These are phyloP conservation scores for Podospora bellae-mahoneyi DNA, from an alignment of 495 filamentous ascomycete species.

Conservation along the genomic window DNA sequence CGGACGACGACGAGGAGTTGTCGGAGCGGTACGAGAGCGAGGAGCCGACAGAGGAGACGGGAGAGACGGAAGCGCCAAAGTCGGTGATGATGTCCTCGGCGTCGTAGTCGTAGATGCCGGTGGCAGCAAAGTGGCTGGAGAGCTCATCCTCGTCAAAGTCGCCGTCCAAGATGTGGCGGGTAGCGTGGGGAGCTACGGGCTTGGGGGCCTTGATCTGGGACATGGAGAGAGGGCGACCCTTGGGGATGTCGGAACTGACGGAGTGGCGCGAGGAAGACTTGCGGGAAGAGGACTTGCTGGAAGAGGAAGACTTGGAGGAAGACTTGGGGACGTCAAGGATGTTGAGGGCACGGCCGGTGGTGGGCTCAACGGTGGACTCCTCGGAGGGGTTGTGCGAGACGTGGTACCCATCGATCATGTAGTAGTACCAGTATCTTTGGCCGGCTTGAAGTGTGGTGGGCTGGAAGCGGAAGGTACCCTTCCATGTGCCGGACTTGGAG, in stretches of 20 bases:
- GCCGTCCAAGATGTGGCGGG: slow-evolving; percentile 74
- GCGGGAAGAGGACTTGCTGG: slow-evolving; percentile 34
- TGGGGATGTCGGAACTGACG: slow-evolving; percentile 61
- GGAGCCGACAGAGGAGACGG: slow-evolving; percentile 71
- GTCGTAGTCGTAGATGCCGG: slow-evolving; percentile 67
- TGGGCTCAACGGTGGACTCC: slow-evolving; percentile 88
- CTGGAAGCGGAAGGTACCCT: slow-evolving; percentile 95
- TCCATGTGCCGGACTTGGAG: slow-evolving; percentile 81
- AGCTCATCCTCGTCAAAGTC: slow-evolving; percentile 71
- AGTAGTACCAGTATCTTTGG: slow-evolving; percentile 99
- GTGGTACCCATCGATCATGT: slow-evolving; percentile 99
- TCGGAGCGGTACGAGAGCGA: slow-evolving; percentile 74
- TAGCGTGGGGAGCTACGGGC: slow-evolving; percentile 80
- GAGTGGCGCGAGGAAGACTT: slow-evolving; percentile 29
- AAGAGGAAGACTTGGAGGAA: slow-evolving; percentile 42
- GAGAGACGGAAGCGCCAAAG: slow-evolving; percentile 43
- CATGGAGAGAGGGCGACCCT: slow-evolving; percentile 79
- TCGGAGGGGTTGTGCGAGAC: slow-evolving; percentile 94
- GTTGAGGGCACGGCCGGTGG: slow-evolving; percentile 91
- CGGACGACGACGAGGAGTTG: slow-evolving; percentile 67
- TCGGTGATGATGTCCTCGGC: slow-evolving; percentile 53
- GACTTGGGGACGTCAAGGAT: slow-evolving; percentile 59
- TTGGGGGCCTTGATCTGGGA: slow-evolving; percentile 89
- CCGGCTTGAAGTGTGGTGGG: slow-evolving; percentile 76
- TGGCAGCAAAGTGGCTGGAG: slow-evolving; percentile 65